Percentiles rank a stretch among this genome's conserved stretches.
These are phyloP conservation scores for Pythium coloratum DNA, from an alignment of 352 stramenopile genomes.

Conservation along the genomic window DNA sequence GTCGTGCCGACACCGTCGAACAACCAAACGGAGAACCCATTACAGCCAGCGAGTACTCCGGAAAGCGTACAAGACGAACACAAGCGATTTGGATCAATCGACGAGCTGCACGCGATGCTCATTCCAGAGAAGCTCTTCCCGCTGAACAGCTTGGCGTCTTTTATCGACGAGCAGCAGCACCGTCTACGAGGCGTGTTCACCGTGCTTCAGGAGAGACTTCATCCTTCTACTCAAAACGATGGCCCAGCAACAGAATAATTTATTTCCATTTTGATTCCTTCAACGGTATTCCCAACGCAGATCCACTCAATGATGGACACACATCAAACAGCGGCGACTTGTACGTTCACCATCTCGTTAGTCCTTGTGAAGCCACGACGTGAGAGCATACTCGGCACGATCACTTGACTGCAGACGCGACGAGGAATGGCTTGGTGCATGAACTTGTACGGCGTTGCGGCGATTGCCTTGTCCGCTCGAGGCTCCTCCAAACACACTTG, in stretches of 20 bases:
- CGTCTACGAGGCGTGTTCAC: background rate
- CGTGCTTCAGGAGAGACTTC: constrained; percentile 5
- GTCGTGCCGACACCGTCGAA: background rate
- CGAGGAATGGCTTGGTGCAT: constrained; percentile 15
- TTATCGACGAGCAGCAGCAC: constrained; percentile 16
- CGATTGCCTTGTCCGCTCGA: background rate
- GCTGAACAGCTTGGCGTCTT: background rate
- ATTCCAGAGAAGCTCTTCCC: constrained; percentile 20
- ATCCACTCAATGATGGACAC: background rate
- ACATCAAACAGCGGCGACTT: constrained; percentile 5
- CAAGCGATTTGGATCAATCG: constrained; percentile 7
- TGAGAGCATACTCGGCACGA: constrained; percentile 60
- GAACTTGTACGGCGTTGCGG: constrained; percentile 18
- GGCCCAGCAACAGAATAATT: constrained; percentile 18
- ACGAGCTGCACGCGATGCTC: constrained; percentile 13
- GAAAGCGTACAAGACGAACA: background rate
- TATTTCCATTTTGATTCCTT: constrained; percentile 11
- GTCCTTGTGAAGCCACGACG: constrained; percentile 65
- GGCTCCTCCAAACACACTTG: constrained; percentile 51
- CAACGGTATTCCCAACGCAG: background rate
- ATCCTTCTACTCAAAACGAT: constrained; percentile 3
- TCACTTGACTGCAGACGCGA: constrained; percentile 17
- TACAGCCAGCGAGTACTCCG: background rate
- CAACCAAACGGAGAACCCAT: background rate
- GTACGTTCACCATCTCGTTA: background rate